A percentile compares a stretch with the other conserved stretches of the same genome.
These are phyloP conservation scores for Fusarium praegraminearum DNA, from an alignment of 2,329 filamentous ascomycete genomes.

Conservation along the genomic window DNA sequence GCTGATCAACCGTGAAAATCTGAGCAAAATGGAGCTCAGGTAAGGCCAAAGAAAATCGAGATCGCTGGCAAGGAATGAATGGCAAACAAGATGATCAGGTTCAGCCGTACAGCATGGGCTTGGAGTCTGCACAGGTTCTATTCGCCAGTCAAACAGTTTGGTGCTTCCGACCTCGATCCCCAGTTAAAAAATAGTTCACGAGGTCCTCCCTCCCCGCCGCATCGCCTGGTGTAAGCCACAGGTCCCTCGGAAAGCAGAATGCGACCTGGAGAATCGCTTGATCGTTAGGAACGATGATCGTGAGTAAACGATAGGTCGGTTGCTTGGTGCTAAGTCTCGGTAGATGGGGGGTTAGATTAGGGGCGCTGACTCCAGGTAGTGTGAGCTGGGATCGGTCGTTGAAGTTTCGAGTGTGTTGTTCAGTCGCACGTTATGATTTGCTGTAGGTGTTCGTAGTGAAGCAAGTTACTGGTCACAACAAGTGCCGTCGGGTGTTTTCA, in stretches of 20 bases:
- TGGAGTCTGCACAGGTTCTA: conserved; percentile 13
- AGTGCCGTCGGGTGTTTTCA: background rate
- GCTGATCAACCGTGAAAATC: background rate
- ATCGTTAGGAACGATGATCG: background rate
- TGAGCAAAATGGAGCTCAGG: background rate
- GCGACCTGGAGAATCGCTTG: conserved; percentile 36
- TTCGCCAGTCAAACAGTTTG: conserved; percentile 19
- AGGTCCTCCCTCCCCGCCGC: conserved; percentile 58
- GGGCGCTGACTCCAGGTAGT: background rate
- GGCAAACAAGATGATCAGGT: conserved; percentile 18
- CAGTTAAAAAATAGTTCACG: conserved; percentile 51
- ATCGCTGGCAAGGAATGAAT: conserved; percentile 24
- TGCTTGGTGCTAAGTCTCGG: background rate
- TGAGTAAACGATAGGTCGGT: background rate
- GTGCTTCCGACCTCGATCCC: conserved; percentile 52
- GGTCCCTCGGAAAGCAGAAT: conserved; percentile 37
- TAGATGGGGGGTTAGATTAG: background rate
- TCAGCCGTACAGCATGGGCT: conserved; percentile 30
- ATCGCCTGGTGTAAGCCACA: conserved; percentile 56
- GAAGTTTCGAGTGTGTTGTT: conserved; percentile 4
- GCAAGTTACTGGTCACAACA: conserved; percentile 14
- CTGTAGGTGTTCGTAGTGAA: background rate
- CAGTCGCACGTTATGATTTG: conserved; percentile 1
- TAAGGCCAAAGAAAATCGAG: conserved; percentile 10
- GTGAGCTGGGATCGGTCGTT: conserved; percentile 14